Evolutionary conservation across 805 yeast genomes (phyloP).

Genomic region (Suhomyces xylopsoci): DNA sequence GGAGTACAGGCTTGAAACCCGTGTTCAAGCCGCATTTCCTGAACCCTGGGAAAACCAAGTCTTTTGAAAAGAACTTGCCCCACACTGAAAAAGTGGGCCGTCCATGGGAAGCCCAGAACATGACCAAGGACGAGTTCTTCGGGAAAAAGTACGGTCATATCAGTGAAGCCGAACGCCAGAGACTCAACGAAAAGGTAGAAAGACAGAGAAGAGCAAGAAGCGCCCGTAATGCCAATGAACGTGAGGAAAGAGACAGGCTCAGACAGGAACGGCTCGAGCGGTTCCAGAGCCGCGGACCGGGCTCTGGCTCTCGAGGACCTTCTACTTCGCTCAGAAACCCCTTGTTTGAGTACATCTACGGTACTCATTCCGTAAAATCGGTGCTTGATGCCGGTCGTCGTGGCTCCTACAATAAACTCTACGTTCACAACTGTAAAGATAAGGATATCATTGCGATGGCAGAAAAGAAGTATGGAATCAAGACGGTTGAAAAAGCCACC

Average conservation of each 20-base stretch:
- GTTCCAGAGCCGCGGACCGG: neutral
- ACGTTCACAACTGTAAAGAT: slow-evolving; percentile 41
- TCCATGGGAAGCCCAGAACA: slow-evolving; percentile 36
- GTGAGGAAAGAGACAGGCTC: slow-evolving; percentile 7
- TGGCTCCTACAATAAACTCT: slow-evolving; percentile 48
- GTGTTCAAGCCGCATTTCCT: slow-evolving; percentile 11
- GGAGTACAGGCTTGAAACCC: neutral
- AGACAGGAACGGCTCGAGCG: slow-evolving; percentile 2
- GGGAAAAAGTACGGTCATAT: slow-evolving; percentile 33
- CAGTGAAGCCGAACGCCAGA: slow-evolving; percentile 21
- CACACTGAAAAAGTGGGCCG: slow-evolving; percentile 16
- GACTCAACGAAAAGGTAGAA: slow-evolving; percentile 28
- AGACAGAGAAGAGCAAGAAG: slow-evolving; percentile 28
- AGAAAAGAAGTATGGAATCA: slow-evolving; percentile 34
- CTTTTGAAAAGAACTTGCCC: slow-evolving; percentile 28
- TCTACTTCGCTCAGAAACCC: slow-evolving; percentile 3
- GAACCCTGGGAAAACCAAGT: slow-evolving; percentile 4
- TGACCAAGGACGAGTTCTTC: slow-evolving; percentile 40
- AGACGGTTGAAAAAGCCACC: slow-evolving; percentile 31
- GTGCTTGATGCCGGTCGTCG: slow-evolving; percentile 61
- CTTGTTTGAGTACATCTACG: slow-evolving; percentile 62
- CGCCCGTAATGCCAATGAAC: slow-evolving; percentile 20
- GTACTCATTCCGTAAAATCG: slow-evolving; percentile 71
- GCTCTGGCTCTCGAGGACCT: neutral
- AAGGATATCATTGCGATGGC: slow-evolving; percentile 50